Base-by-base conservation (phyloP, 106 monocot genomes). In the Triglochin maritima region DNA sequence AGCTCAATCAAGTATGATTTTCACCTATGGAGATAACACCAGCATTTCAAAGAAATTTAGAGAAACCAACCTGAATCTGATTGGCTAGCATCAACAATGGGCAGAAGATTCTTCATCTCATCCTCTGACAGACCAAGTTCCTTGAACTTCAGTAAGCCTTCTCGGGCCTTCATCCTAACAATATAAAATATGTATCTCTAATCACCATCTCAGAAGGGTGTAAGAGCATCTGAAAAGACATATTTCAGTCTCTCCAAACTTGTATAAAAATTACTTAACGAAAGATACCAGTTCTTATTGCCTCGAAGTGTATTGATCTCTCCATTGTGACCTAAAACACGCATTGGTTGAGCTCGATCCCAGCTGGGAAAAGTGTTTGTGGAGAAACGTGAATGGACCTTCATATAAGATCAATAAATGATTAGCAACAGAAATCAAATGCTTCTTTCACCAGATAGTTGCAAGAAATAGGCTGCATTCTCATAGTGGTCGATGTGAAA, bases 261-360 rank as follows among this genome's bases (percentile, higher is more conserved):
- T 47, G 2, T 48, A 5, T 6, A 63, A 4, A 13, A 46, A 46
- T 12, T 45, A 46, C 42, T 13, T 45, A 29, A 62, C 10, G 68
- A 57, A 56, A 29, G 10, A 44, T 77, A 94, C 93, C 93, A 94
- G 55, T 94, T 94, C 12, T 82, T 80, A 69, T 94, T 94, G 47
- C 93, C 93, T 70, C 76, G 61, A 17, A 94, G 86, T 49, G 93
- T 94, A 74, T 94, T 94, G 56, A 94, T 94, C 78, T 94, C 93
- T 70, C 93, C 93, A 84, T 94, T 94, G 61, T 94, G 93, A 50
- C 93, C 93, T 69, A 94, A 69, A 71, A 94, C 73, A 77, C 93
- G 93, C 93, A 94, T 94, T 1, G 93, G 93, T 64, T 94, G 93
- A 78, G 93, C 93, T 72, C 93, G 93, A 78, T 94, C 93, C 93